Conservation (phyloP, 768 basidiomycete species). For the Amanita jacksonii region DNA sequence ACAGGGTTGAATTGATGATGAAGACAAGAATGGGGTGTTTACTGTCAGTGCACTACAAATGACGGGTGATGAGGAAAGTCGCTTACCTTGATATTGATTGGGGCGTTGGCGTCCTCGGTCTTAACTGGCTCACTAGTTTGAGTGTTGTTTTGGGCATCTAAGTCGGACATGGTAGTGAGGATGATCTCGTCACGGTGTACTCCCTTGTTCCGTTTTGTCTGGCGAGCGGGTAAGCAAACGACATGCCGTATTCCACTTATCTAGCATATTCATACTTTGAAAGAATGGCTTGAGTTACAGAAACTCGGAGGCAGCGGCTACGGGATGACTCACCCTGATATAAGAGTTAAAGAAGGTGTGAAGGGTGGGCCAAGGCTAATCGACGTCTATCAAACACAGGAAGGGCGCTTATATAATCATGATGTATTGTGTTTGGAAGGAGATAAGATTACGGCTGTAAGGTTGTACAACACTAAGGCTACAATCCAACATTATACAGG, state of each 20-base stretch:
- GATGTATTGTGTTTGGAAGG: neutral
- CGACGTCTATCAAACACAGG: conserved; percentile 2
- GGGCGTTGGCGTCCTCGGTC: conserved; percentile 45
- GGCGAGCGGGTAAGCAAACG: neutral
- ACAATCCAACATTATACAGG: neutral
- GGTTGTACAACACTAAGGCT: neutral
- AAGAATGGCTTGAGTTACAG: neutral
- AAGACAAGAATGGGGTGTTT: too few relatives aligned
- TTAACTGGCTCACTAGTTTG: conserved; percentile 38
- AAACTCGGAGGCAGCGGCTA: neutral
- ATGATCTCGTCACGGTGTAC: neutral
- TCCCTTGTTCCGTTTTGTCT: neutral
- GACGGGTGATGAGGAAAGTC: neutral
- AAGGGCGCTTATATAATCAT: conserved; percentile 4
- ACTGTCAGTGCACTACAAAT: neutral
- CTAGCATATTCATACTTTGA: conserved; percentile 1
- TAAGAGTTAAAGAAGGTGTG: neutral
- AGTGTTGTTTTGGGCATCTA: conserved; percentile 24
- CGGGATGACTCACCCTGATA: conserved; percentile 1
- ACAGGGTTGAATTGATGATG: too few relatives aligned
- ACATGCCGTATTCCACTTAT: neutral
- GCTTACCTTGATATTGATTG: conserved; percentile 72
- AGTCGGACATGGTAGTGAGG: conserved; percentile 41
- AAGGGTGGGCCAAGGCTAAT: neutral
- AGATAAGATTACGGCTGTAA: neutral